Evolutionary conservation across 148 eudicot genomes (phyloP), one percentile per base, ranked within the genome.

Genomic region (Camellia japonica): DNA sequence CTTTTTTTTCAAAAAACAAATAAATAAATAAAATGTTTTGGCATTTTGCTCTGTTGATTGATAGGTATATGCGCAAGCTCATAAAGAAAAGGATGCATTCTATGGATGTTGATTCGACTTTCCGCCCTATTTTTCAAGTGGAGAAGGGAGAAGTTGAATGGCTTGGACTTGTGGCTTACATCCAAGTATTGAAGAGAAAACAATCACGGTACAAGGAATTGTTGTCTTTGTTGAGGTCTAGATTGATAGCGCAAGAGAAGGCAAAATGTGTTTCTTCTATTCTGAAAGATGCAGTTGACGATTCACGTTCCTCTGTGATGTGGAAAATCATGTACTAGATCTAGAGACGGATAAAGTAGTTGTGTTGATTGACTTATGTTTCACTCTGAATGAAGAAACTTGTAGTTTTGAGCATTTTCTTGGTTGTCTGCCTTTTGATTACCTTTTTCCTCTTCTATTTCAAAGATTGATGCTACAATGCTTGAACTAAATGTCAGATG

Each of bases 101-200:
- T 47, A 68, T 80, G 19, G 46, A 49, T 16, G 54, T 38, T 7
- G 84, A 54, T 51, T 74, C 81, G 30, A 51, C 16, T 62, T 73
- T 83, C 81, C 89, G 80, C 52, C 88, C 87, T 7, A 44, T 71
- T 52, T 84, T 90, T 60, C 67, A 85, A 79, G 86, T 93, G 74
- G 79, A 75, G 51, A 87, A 82, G 80, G 66, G 80, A 52, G 94
- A 96, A 81, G 79, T 91, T 7, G 67, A 78, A 76, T 96, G 95
- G 97, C 94, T 96, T 56, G 99, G 99, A 80, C 85, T 88, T n/a
- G 77, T 80, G 43, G 99, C 99, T 11, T 92, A 89, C 76, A 55
- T 75, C n/a, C 80, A 81, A 62, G 93, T 89, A 18, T 79, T 96
- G 75, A 86, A 54, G 79, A 87, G 84, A 74, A 96, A 93, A 80